Percentiles rank a stretch among this genome's conserved stretches.
phyloP scores from a whole-genome alignment of 202 grass and related monocot genomes.

The Digitaria exilis region DNA sequence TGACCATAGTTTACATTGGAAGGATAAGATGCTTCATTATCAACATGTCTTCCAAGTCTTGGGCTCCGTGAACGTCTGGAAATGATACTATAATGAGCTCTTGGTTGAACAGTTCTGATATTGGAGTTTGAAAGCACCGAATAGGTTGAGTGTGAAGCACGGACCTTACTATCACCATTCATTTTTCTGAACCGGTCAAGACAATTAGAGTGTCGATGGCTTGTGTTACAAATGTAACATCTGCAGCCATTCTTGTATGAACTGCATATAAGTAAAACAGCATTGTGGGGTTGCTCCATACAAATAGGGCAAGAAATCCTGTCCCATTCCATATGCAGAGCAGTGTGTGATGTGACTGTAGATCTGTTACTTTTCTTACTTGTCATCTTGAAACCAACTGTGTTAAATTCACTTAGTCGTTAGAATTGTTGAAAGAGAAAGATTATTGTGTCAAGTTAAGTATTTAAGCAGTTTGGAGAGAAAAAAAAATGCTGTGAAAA shows the following conservation, averaged over 20 bases:
- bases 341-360: slow-evolving; percentile 57
- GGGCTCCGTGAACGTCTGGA: slow-evolving; percentile 54
- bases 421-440: slow-evolving; percentile 52
- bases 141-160: slow-evolving; percentile 64
- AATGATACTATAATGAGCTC: slow-evolving; percentile 53
- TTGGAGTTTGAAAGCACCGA: slow-evolving; percentile 64
- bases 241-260: slow-evolving; percentile 91
- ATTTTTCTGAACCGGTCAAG: slow-evolving; percentile 89
- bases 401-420: slow-evolving; percentile 56
- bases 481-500: slow-evolving; percentile 2
- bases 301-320: slow-evolving; percentile 96
- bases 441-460: slow-evolving; percentile 30
- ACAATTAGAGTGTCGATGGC: slow-evolving; percentile 97
- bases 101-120: slow-evolving; percentile 56
- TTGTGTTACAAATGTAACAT: slow-evolving; percentile 95
- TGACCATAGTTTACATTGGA: slow-evolving; percentile 9
- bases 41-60: slow-evolving; percentile 39
- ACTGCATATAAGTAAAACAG: slow-evolving; percentile 85
- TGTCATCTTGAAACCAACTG: slow-evolving; percentile 83
- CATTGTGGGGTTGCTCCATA: slow-evolving; percentile 99
- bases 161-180: slow-evolving; percentile 63
- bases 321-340: slow-evolving; percentile 92
- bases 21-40: slow-evolving; percentile 20
- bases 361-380: slow-evolving; percentile 65
- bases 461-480: slow-evolving; percentile 28